Conservation (phyloP, 495 filamentous ascomycete genomes). For the Barbatosphaeria neglecta region DNA sequence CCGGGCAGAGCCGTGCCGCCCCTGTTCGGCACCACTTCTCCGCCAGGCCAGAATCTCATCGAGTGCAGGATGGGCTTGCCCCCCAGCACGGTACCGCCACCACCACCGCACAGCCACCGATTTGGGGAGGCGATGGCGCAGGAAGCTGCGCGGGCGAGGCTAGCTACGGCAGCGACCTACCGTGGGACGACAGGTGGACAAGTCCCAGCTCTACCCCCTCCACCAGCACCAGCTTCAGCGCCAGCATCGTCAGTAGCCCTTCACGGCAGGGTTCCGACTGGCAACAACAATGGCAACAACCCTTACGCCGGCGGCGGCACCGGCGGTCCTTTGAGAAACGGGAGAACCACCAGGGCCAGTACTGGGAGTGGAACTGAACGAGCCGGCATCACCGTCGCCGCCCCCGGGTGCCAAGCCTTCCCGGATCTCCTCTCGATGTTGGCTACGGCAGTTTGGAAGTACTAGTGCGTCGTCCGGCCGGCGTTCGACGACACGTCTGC, state of each 20-base stretch:
- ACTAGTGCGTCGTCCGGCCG: slow-evolving; percentile 16
- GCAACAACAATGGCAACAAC: no score
- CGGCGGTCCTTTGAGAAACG: slow-evolving; percentile 4
- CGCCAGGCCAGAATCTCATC: slow-evolving; percentile 2
- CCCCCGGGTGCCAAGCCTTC: no score
- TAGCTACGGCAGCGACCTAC: background rate
- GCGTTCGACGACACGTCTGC: slow-evolving; percentile 15
- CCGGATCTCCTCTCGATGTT: background rate
- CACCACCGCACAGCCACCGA: background rate
- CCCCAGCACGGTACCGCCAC: background rate
- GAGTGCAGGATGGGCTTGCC: background rate
- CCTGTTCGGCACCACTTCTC: slow-evolving; percentile 14
- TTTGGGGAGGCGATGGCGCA: slow-evolving; percentile 12
- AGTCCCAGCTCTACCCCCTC: no score
- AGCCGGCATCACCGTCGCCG: no score
- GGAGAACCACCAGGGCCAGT: no score
- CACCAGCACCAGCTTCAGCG: background rate
- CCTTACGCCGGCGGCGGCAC: slow-evolving; percentile 7
- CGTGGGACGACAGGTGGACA: no score
- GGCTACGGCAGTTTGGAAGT: slow-evolving; percentile 2
- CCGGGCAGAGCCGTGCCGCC: background rate
- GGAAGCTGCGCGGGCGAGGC: slow-evolving; percentile 15
- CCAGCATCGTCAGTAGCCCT: background rate
- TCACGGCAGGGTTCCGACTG: background rate
- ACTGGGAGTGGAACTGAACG: no score